Evolutionary conservation across 2,329 filamentous ascomycete species (phyloP), one percentile per base, ranked within the genome.

Genomic region (Penicillium sp.): DNA sequence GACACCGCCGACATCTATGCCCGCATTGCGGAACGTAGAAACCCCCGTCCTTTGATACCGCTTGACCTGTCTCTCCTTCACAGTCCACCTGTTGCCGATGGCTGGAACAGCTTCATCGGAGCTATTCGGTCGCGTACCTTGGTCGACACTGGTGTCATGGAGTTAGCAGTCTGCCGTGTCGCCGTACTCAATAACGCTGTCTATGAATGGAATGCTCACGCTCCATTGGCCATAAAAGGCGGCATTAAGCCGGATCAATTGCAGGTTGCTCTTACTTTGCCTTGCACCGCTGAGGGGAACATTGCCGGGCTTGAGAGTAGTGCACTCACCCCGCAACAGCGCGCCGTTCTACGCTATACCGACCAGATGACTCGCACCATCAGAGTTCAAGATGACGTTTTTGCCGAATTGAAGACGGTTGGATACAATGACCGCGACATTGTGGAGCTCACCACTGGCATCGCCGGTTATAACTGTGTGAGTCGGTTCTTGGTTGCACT

Each of bases 401-500:
- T 93, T 76, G 82, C 69, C 10, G 73, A 73, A 60, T 63, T 94
- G 45, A 61, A 68, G 65, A 84, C 78, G 71, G 73, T 62, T n/a
- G 69, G 82, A 26, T 91, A 92, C 62, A 80, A 69, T 19, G 88
- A 93, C 58, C 80, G 84, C 61, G 88, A 93, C 75, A 81, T 94
- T 51, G 89, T 95, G 2, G 91, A 96, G 77, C 80, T 95, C 61
- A 93, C 89, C 40, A 86, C 88, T 30, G 91, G 88, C n/a, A 84
- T 93, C 55, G 89, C 89, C n/a, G 86, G 84, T 53, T 96, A 95
- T 71, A 96, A 96, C 72, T 92, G 90, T 68, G 91, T 96, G 17
- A 92, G 88, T 71, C 82, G 91, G 26, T 92, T 96, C 65, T 72
- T 96, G 64, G 90, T 96, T 9, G 90, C 91, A 11, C 72, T 96